Conservation (phyloP, 2,329 filamentous ascomycete genomes). For the Paracamarosporium sp. region DNA sequence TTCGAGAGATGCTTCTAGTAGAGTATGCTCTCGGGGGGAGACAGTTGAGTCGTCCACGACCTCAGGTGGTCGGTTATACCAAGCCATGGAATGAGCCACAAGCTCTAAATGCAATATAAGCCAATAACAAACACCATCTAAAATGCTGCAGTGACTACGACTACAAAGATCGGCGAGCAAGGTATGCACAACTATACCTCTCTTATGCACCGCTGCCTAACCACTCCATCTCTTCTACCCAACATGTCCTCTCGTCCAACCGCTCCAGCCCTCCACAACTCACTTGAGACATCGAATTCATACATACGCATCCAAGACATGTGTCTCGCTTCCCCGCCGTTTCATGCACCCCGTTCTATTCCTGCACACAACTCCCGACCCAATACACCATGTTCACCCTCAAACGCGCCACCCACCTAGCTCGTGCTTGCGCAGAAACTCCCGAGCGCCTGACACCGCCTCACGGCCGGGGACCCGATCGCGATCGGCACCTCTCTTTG, state of each 20-base stretch:
- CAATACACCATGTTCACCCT: not conserved
- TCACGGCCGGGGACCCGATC: not conserved
- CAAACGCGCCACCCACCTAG: not conserved
- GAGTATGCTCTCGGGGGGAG: too few relatives aligned
- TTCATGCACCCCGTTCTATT: constrained; percentile 6
- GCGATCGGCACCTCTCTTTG: not conserved
- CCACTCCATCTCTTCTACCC: not conserved
- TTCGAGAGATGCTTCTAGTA: too few relatives aligned
- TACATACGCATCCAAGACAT: not conserved
- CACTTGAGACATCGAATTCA: not conserved
- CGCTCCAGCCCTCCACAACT: not conserved
- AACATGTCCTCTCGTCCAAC: not conserved
- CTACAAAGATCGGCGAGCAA: not conserved
- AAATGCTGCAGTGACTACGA: too few relatives aligned
- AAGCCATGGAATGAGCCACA: too few relatives aligned
- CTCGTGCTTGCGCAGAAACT: not conserved
- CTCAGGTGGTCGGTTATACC: too few relatives aligned
- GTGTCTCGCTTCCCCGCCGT: not conserved
- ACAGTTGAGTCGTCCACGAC: too few relatives aligned
- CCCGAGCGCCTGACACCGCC: constrained; percentile 6
- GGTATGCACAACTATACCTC: not conserved
- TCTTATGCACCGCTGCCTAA: not conserved
- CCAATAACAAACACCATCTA: too few relatives aligned
- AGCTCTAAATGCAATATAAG: too few relatives aligned
- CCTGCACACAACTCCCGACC: not conserved